These are phyloP conservation scores for Aspergillus chevalieri DNA, from an alignment of 2,329 filamentous ascomycete species.

Conservation along the genomic window DNA sequence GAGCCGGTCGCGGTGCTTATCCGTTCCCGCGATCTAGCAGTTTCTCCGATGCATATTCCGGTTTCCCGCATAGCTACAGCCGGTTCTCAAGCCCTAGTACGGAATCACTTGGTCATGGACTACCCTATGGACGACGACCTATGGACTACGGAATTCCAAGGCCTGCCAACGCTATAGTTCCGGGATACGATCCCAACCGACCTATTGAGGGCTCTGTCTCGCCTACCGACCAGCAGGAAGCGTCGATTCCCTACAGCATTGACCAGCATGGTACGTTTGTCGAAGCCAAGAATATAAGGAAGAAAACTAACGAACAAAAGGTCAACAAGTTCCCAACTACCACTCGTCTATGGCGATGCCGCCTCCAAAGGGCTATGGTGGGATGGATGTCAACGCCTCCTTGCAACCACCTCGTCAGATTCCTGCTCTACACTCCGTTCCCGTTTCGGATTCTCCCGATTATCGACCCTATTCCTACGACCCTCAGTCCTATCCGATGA, in stretches of 20 bases:
- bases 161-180: slow-evolving; percentile 19
- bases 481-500: slow-evolving; percentile 21
- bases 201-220: slow-evolving; percentile 29
- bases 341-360: slow-evolving; percentile 23
- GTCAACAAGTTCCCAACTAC: slow-evolving; percentile 23
- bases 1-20: slow-evolving; percentile 21
- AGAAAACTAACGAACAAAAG: slow-evolving; percentile 10
- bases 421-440: slow-evolving; percentile 23
- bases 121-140: slow-evolving; percentile 23
- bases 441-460: slow-evolving; percentile 28
- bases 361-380: slow-evolving; percentile 18
- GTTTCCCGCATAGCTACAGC: slow-evolving; percentile 22
- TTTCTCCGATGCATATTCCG: slow-evolving; percentile 26
- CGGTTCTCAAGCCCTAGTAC: slow-evolving; percentile 22
- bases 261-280: slow-evolving; percentile 21
- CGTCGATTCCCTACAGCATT: slow-evolving; percentile 23
- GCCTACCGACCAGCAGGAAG: slow-evolving; percentile 23
- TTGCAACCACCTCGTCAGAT: slow-evolving; percentile 22
- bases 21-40: slow-evolving; percentile 30
- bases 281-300: background rate
- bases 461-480: slow-evolving; percentile 30
- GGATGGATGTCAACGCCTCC: slow-evolving; percentile 22
- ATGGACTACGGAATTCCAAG: slow-evolving; percentile 25
- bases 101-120: slow-evolving; percentile 15
- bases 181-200: slow-evolving; percentile 24